phyloP scores from a whole-genome alignment of 2,329 filamentous ascomycete genomes.

The Talaromyces sp. region DNA sequence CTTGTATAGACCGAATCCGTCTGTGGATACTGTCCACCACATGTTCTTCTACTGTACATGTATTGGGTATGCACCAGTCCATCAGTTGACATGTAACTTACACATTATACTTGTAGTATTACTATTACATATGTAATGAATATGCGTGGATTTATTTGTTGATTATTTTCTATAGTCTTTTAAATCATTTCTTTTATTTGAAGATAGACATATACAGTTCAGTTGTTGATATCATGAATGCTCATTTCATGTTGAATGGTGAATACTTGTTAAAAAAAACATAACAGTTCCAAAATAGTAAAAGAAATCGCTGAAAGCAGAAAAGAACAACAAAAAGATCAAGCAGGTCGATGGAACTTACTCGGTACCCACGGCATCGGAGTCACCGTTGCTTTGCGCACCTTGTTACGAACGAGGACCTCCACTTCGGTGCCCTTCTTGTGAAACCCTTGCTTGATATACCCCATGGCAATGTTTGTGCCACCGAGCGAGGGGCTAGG shows the following conservation, averaged over 20 bases:
- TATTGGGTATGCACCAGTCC: too few relatives aligned
- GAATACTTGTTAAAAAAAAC: background rate
- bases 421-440: constrained; percentile 79
- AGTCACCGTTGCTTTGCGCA: constrained; percentile 67
- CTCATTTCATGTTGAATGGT: background rate
- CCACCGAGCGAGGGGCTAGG: constrained; percentile 75
- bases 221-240: background rate
- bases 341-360: constrained; percentile 60
- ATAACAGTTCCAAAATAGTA: background rate
- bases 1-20: too few relatives aligned
- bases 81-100: too few relatives aligned
- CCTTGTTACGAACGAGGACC: constrained; percentile 71
- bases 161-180: too few relatives aligned
- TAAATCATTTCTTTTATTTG: background rate
- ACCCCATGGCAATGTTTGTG: constrained; percentile 95
- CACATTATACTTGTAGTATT: too few relatives aligned
- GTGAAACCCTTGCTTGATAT: constrained; percentile 74
- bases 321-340: constrained; percentile 4
- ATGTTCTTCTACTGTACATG: too few relatives aligned
- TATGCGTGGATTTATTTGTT: too few relatives aligned
- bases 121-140: background rate
- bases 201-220: background rate
- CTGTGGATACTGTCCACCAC: too few relatives aligned
- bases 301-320: background rate
- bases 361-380: constrained; percentile 86